These are phyloP conservation scores for Drechslera avenae DNA, from an alignment of 2,329 filamentous ascomycete species.

Conservation along the genomic window DNA sequence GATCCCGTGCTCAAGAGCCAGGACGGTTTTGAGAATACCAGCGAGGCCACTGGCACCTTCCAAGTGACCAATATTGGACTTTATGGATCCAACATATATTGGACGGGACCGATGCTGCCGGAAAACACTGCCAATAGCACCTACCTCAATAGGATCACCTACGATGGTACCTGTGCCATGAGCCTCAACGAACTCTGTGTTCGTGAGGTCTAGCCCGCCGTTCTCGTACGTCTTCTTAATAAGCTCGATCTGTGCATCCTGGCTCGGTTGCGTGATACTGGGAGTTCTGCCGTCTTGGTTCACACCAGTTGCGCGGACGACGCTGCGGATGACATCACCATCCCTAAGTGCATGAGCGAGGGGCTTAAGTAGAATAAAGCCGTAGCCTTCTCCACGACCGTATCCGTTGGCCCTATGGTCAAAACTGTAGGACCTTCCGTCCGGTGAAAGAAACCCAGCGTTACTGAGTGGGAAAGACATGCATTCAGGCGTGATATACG, in stretches of 20 bases:
- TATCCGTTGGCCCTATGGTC: constrained; percentile 66
- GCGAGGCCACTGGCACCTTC: not conserved
- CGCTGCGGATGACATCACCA: constrained; percentile 31
- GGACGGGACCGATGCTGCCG: constrained; percentile 10
- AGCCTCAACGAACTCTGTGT: constrained; percentile 28
- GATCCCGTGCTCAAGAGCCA: not conserved
- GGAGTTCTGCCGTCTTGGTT: constrained; percentile 25
- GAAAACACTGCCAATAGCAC: constrained; percentile 9
- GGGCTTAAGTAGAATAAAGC: constrained; percentile 31
- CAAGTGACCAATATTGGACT: constrained; percentile 1
- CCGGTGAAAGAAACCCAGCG: constrained; percentile 31
- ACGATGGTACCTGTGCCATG: constrained; percentile 60
- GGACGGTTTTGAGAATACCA: not conserved
- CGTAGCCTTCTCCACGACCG: constrained; percentile 64
- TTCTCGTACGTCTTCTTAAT: constrained; percentile 40
- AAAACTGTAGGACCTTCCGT: constrained; percentile 36
- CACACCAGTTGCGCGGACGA: constrained; percentile 31
- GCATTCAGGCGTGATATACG: constrained; percentile 12
- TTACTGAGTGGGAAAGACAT: constrained; percentile 4
- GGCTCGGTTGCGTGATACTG: constrained; percentile 30
- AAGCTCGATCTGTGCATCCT: constrained; percentile 52
- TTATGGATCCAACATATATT: constrained; percentile 1
- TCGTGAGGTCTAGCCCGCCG: constrained; percentile 38
- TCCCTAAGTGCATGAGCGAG: constrained; percentile 18
- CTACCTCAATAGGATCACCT: constrained; percentile 28